phyloP scores from a whole-genome alignment of 1,139 yeast species.

The Maudiozyma humilis region DNA sequence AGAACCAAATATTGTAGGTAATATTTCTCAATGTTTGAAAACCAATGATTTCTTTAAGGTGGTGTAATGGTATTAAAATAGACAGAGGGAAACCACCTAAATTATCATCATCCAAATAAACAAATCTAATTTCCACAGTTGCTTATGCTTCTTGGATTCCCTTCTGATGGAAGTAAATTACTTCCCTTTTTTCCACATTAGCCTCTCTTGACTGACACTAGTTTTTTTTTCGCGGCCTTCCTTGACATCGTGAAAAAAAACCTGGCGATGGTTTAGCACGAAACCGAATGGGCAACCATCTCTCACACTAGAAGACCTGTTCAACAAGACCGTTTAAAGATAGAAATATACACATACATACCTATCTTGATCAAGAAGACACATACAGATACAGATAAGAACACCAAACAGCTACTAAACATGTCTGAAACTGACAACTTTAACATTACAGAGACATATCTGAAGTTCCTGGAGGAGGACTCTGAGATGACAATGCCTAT shows the following conservation, averaged over 20 bases:
- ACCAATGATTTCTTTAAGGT: too few relatives aligned
- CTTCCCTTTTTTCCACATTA: too few relatives aligned
- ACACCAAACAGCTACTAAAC: neutral
- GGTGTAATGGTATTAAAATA: too few relatives aligned
- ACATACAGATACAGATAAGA: neutral
- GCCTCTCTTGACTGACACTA: too few relatives aligned
- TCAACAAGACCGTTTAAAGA: neutral
- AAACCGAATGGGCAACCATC: neutral
- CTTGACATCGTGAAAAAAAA: neutral
- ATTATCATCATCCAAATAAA: too few relatives aligned
- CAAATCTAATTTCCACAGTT: too few relatives aligned
- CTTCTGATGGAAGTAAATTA: too few relatives aligned
- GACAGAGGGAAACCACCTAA: too few relatives aligned
- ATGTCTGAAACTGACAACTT: conserved; percentile 35
- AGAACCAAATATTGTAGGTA: too few relatives aligned
- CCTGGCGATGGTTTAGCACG: neutral
- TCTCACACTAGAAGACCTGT: neutral
- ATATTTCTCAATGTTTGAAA: too few relatives aligned
- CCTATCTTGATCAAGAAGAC: neutral
- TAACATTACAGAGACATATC: conserved; percentile 74
- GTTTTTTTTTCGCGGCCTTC: neutral
- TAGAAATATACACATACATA: neutral
- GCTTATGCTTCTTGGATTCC: too few relatives aligned
- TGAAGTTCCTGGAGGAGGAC: conserved; percentile 74
- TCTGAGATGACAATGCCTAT: conserved; percentile 97